Base-by-base conservation (phyloP, 805 yeast genomes). In the Nakazawaea ernobii region DNA sequence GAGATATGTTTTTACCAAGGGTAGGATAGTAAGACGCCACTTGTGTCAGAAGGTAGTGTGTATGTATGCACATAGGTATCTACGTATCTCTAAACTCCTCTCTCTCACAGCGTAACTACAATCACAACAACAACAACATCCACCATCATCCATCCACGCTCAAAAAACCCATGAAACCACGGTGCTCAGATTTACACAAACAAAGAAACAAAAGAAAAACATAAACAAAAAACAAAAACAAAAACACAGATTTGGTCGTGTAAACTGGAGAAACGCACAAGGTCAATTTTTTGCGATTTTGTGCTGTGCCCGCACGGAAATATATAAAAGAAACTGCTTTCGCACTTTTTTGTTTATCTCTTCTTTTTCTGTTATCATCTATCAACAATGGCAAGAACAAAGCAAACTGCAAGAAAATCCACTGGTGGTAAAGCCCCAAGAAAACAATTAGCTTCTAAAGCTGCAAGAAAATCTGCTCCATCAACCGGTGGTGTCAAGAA, bases 341-440 rank as follows among this genome's bases (percentile, higher is more conserved):
- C 48, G 35, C 41, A 17, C 35, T 35, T 46, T 35, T 45, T 33
- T 35, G 15, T 38, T 33, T 38, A 41, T 44, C 29, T 11, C 29
- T 41, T 47, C 39, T n/a, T 20, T 33, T 40, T 49, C 24, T 27
- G 32, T n/a, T 50, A 38, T 39, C 35, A 47, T 49, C 49, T 44
- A 50, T 49, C 50, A 55, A 65, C 55, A 67, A 86, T 86, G 95
- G 95, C 95, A 64, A 86, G 94, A 86, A 86, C 95, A 55, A 86
- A 86, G 70, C 95, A 86, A 80, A 86, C 95, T 57, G 94, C 95
- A 63, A 86, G 95, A 86, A 86, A 86, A 72, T 86, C 94, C 56
- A 86, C 95, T 61, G 95, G 95, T 82, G 95, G 95, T 82, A 86
- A 86, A 72, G 95, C 95, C 44, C 95, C 95, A 82, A 86, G 95